These are phyloP conservation scores for Aspergillus kassunensis DNA, from an alignment of 495 filamentous ascomycete genomes.

Conservation along the genomic window DNA sequence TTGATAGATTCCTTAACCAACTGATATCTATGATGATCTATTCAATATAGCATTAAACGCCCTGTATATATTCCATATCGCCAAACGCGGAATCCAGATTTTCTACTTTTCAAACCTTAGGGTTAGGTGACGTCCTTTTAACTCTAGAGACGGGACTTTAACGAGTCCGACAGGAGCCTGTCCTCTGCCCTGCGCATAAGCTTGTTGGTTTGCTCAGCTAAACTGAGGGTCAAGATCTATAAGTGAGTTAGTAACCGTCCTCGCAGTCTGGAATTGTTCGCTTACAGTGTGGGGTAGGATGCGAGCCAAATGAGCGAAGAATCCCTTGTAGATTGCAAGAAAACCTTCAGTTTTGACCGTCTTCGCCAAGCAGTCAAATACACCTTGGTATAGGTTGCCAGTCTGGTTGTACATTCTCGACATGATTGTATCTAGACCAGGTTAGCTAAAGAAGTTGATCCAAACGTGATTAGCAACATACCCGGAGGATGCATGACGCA, in stretches of 20 bases:
- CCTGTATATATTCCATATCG: conserved; percentile 13
- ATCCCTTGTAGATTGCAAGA: conserved; percentile 96
- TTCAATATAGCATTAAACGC: conserved; percentile 17
- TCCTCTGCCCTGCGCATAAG: conserved; percentile 74
- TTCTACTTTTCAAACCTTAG: not conserved
- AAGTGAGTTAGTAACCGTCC: conserved; percentile 6
- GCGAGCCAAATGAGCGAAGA: conserved; percentile 88
- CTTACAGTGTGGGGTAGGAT: conserved; percentile 88
- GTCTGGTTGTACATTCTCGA: conserved; percentile 98
- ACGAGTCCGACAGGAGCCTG: conserved; percentile 51
- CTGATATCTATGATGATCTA: conserved; percentile 16
- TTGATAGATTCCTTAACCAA: conserved; percentile 2
- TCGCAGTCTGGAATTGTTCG: conserved; percentile 5
- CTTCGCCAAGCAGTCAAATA: conserved; percentile 87
- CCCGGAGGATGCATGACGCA: conserved; percentile 97
- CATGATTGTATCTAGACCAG: conserved; percentile 84
- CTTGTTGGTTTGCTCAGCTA: conserved; percentile 98
- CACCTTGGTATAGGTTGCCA: conserved; percentile 88
- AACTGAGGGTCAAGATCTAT: conserved; percentile 79
- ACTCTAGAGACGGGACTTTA: conserved; percentile 45
- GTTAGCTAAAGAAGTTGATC: no score
- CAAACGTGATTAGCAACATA: conserved; percentile 35
- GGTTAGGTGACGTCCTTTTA: not conserved
- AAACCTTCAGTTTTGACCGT: conserved; percentile 89
- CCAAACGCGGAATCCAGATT: not conserved